These are phyloP conservation scores for Phytopythium vexans DNA, from an alignment of 352 stramenopile genomes.

Conservation along the genomic window DNA sequence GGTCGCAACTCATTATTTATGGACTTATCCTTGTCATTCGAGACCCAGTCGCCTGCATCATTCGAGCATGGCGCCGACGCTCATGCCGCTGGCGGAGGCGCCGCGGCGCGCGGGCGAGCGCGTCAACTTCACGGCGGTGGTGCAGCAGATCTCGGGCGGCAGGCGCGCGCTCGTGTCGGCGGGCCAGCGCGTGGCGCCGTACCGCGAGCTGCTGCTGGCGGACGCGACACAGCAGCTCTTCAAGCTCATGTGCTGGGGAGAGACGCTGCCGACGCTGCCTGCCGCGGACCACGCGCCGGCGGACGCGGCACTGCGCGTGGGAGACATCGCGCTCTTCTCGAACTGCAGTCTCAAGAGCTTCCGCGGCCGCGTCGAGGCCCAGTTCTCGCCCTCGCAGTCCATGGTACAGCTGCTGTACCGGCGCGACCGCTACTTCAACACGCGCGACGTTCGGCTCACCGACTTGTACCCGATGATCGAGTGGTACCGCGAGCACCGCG, in stretches of 20 bases:
- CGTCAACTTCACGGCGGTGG: slow-evolving; percentile 38
- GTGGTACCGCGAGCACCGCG: slow-evolving; percentile 58
- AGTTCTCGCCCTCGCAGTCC: slow-evolving; percentile 40
- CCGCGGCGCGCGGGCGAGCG: slow-evolving; percentile 17
- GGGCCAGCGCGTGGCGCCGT: slow-evolving; percentile 26
- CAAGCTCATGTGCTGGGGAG: slow-evolving; percentile 50
- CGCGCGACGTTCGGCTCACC: slow-evolving; percentile 40
- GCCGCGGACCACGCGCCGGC: slow-evolving; percentile 24
- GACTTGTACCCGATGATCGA: slow-evolving; percentile 66
- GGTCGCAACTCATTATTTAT: too few species aligned
- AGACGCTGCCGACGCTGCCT: slow-evolving; percentile 34
- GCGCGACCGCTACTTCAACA: slow-evolving; percentile 54
- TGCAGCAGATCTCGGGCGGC: slow-evolving; percentile 41
- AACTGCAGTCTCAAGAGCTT: slow-evolving; percentile 40
- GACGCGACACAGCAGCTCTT: slow-evolving; percentile 48
- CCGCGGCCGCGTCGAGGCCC: slow-evolving; percentile 47
- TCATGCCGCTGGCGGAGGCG: slow-evolving; percentile 21
- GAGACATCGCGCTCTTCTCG: slow-evolving; percentile 61
- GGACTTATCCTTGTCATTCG: too few species aligned
- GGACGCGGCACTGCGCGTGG: slow-evolving; percentile 33
- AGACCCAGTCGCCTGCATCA: too few species aligned
- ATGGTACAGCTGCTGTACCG: slow-evolving; percentile 57
- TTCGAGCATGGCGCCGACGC: slow-evolving; percentile 1
- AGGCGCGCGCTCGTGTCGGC: slow-evolving; percentile 25
- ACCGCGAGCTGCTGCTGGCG: slow-evolving; percentile 45